Evolutionary conservation across 2,329 filamentous ascomycete species (phyloP).

Genomic region (Shiraia bambusicola): DNA sequence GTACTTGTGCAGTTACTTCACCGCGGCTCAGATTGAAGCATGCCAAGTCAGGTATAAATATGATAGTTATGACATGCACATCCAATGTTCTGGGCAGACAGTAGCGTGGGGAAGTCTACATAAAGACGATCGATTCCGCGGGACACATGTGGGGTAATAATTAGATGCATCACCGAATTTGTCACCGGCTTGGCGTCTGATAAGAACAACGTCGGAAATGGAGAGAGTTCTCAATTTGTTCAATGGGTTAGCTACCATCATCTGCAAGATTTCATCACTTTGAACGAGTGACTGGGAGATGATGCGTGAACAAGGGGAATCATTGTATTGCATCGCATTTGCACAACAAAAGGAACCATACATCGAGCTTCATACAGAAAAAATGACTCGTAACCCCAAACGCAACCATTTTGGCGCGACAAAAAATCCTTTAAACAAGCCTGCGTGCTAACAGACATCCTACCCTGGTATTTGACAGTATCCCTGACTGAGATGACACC

Average conservation of each 20-base stretch:
- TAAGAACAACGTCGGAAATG: slow-evolving; percentile 9
- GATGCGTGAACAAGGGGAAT: slow-evolving; percentile 3
- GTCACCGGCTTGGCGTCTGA: slow-evolving; percentile 27
- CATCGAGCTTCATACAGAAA: too few species aligned
- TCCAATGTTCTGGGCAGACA: slow-evolving; percentile 17
- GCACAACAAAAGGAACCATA: too few species aligned
- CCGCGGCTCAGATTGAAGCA: slow-evolving; percentile 19
- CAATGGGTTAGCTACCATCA: too few species aligned
- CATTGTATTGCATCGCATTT: slow-evolving; percentile 18
- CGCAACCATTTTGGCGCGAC: slow-evolving; percentile 9
- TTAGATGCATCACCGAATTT: slow-evolving; percentile 22
- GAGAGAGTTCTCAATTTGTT: not conserved
- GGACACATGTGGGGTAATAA: slow-evolving; percentile 24
- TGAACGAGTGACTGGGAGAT: too few species aligned
- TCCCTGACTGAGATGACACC: slow-evolving; percentile 8
- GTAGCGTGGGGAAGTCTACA: slow-evolving; percentile 29
- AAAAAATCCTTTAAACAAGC: slow-evolving; percentile 6
- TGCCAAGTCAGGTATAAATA: slow-evolving; percentile 10
- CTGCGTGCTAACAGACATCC: slow-evolving; percentile 10
- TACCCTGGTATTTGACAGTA: not conserved
- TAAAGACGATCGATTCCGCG: slow-evolving; percentile 11
- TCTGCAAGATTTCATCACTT: too few species aligned
- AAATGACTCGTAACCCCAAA: slow-evolving; percentile 9
- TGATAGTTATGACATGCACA: too few species aligned
- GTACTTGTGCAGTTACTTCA: not conserved